Evolutionary conservation across 1,284 basidiomycete genomes (phyloP).

Genomic region (Pseudozyma sp.): DNA sequence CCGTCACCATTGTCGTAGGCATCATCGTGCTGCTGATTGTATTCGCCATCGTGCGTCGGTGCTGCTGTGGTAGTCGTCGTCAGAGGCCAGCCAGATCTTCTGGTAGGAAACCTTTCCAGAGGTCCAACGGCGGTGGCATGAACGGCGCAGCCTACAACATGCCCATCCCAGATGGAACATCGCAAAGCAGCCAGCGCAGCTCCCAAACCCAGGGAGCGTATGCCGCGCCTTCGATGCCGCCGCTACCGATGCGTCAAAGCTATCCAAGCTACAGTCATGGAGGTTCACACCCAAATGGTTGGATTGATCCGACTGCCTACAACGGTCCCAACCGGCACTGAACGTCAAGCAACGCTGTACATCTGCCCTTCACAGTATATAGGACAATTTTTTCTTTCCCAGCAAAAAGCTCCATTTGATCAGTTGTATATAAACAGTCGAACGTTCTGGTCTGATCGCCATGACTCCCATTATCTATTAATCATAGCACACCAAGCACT

Average conservation of each 20-base stretch:
- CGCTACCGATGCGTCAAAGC: conserved; percentile 17
- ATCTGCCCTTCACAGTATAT: background rate
- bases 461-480: too few relatives aligned
- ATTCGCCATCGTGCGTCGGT: conserved; percentile 40
- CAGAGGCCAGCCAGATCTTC: background rate
- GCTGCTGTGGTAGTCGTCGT: conserved; percentile 31
- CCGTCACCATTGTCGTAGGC: conserved; percentile 58
- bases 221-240: conserved; percentile 12
- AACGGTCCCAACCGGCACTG: conserved; percentile 22
- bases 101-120: background rate
- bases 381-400: background rate
- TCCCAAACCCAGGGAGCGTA: conserved; percentile 7
- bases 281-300: conserved; percentile 16
- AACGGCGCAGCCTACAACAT: conserved; percentile 24
- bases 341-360: background rate
- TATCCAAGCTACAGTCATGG: conserved; percentile 10
- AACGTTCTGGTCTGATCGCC: too few relatives aligned
- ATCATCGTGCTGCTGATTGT: conserved; percentile 54
- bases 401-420: background rate
- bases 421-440: too few relatives aligned
- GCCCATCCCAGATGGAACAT: conserved; percentile 19
- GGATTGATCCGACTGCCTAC: conserved; percentile 35
- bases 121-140: conserved; percentile 1
- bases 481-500: too few relatives aligned
- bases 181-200: conserved; percentile 14